Evolutionary conservation across 805 yeast species (phyloP).

Genomic region (Hanseniaspora jakobsenii): DNA sequence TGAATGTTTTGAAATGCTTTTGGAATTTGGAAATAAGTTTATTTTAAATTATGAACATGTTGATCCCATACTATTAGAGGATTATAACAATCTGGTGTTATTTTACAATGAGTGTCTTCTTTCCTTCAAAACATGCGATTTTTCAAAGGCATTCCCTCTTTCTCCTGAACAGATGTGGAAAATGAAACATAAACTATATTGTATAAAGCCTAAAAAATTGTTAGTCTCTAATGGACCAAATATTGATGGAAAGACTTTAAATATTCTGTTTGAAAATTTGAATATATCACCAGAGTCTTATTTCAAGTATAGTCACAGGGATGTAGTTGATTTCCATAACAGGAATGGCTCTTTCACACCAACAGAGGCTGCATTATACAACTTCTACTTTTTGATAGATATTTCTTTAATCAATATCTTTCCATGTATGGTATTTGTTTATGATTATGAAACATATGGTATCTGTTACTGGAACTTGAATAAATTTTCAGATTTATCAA

Average conservation of each 20-base stretch:
- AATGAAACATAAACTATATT: constrained; percentile 9
- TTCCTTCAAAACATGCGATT: neutral
- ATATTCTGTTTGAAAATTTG: neutral
- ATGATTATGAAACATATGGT: constrained; percentile 13
- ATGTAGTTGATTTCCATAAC: neutral
- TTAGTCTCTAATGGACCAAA: neutral
- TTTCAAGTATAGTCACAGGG: constrained; percentile 1
- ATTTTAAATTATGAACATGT: neutral
- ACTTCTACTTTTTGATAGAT: constrained; percentile 15
- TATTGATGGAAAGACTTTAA: neutral
- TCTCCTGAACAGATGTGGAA: constrained; percentile 9
- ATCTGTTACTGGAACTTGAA: constrained; percentile 6
- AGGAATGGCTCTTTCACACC: constrained; percentile 10
- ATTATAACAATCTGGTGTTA: constrained; percentile 8
- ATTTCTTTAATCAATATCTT: constrained; percentile 12
- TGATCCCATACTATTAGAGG: constrained; percentile 9
- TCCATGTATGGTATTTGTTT: too few species aligned
- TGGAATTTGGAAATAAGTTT: constrained; percentile 11
- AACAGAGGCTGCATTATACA: constrained; percentile 15
- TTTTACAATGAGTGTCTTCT: constrained; percentile 9
- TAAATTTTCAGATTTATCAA: constrained; percentile 2
- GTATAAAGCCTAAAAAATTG: constrained; percentile 14
- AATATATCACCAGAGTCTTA: neutral
- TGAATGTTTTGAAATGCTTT: constrained; percentile 10
- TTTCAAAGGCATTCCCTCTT: constrained; percentile 11